Conservation (phyloP, 257 asterid genomes). For the Solanum piurae region DNA sequence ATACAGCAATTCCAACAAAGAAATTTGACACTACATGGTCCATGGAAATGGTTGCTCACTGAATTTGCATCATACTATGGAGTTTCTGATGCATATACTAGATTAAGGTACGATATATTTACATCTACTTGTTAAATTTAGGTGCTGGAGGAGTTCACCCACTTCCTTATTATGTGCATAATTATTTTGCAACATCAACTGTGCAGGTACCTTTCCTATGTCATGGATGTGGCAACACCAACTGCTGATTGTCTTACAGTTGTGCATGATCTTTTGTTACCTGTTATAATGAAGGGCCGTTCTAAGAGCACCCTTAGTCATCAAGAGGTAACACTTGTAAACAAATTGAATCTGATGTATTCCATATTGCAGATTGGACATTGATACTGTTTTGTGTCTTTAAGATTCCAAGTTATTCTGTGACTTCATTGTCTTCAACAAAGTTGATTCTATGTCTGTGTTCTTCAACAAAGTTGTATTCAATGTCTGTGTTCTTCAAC, state of each 20-base stretch:
- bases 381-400: not conserved
- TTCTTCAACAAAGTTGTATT: not conserved
- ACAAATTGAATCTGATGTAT: not conserved
- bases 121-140: not conserved
- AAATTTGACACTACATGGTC: constrained; percentile 32
- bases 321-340: constrained; percentile 31
- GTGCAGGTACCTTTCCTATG: constrained; percentile 42
- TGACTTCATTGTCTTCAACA: not conserved
- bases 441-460: not conserved
- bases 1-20: constrained; percentile 34
- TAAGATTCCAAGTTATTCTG: not conserved
- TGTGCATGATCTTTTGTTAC: constrained; percentile 27
- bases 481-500: not conserved
- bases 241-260: constrained; percentile 38
- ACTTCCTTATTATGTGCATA: not conserved
- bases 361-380: not conserved
- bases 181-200: not conserved
- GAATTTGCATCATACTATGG: constrained; percentile 45
- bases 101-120: constrained; percentile 22
- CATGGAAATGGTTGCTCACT: constrained; percentile 46
- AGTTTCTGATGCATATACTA: constrained; percentile 46
- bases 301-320: constrained; percentile 35
- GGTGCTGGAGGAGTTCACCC: not conserved
- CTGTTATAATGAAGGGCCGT: constrained; percentile 36
- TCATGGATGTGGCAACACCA: constrained; percentile 54